A percentile compares a stretch with the other conserved stretches of the same genome.
Evolutionary conservation across 2,329 filamentous ascomycete genomes (phyloP).

Genomic region (Colletotrichum shisoi): DNA sequence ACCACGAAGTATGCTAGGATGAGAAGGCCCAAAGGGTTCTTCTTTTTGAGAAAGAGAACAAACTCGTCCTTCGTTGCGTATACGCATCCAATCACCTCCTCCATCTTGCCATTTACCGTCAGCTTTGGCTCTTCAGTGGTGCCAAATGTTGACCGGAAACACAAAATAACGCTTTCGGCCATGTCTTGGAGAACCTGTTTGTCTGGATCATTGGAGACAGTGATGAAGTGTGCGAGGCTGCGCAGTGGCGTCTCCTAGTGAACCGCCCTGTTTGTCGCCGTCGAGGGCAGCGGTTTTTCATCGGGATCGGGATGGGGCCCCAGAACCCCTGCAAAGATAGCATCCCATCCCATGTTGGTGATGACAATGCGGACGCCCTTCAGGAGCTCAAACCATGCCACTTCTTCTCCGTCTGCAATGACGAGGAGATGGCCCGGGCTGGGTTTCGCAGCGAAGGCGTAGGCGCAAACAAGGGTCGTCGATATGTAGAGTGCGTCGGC

Average conservation of each 20-base stretch:
- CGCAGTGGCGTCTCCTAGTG: slow-evolving; percentile 37
- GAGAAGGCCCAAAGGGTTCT: slow-evolving; percentile 34
- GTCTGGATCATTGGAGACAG: slow-evolving; percentile 7
- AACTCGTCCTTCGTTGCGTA: slow-evolving; percentile 35
- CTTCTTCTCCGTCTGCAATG: no score
- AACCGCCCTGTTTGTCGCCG: slow-evolving; percentile 8
- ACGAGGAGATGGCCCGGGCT: no score
- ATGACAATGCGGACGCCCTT: no score
- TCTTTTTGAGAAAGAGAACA: slow-evolving; percentile 30
- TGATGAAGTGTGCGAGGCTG: slow-evolving; percentile 24
- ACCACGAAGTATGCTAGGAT: slow-evolving; percentile 34
- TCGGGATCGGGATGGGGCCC: slow-evolving; percentile 2
- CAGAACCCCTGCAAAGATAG: background rate
- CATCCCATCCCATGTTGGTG: no score
- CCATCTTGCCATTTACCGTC: slow-evolving; percentile 23
- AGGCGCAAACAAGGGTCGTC: no score
- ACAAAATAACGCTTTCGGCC: slow-evolving; percentile 4
- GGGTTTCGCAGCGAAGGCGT: no score
- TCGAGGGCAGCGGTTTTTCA: background rate
- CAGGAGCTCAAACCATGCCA: no score
- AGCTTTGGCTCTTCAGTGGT: slow-evolving; percentile 16
- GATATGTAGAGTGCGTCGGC: no score
- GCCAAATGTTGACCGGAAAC: slow-evolving; percentile 33
- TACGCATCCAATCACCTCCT: slow-evolving; percentile 36
- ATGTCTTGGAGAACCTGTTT: slow-evolving; percentile 8